A percentile compares a stretch with the other conserved stretches of the same genome.
phyloP scores from a whole-genome alignment of 2,329 filamentous ascomycete species.

The Beauveria brongniartii region DNA sequence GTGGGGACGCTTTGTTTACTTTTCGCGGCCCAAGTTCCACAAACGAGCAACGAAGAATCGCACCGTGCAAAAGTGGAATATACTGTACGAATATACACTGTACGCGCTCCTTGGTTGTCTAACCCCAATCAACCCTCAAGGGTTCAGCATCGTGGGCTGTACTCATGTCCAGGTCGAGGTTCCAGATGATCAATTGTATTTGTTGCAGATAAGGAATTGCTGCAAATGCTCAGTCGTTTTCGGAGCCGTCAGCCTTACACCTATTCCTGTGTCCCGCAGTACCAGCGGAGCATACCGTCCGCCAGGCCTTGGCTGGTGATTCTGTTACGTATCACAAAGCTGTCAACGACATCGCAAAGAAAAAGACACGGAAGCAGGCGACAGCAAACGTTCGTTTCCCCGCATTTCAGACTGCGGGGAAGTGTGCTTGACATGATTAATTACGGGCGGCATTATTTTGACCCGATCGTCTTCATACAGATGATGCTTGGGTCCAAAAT shows the following conservation, averaged over 20 bases:
- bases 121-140: background rate
- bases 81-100: background rate
- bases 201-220: background rate
- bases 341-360: background rate
- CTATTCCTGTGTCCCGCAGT: background rate
- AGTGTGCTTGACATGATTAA: background rate
- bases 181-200: background rate
- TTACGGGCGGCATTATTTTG: background rate
- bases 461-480: background rate
- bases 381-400: background rate
- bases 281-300: background rate
- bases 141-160: background rate
- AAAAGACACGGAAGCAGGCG: background rate
- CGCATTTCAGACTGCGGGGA: slow-evolving; percentile 1
- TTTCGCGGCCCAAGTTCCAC: slow-evolving; percentile 14
- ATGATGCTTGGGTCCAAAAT: background rate
- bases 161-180: background rate
- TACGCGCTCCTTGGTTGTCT: background rate
- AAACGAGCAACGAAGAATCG: slow-evolving; percentile 7
- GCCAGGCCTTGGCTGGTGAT: background rate
- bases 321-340: background rate
- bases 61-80: background rate
- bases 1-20: slow-evolving; percentile 21
- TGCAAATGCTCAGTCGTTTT: background rate
- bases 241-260: background rate